These are phyloP conservation scores for Hemileia vastatrix DNA, from an alignment of 1,284 basidiomycete genomes.

Conservation along the genomic window DNA sequence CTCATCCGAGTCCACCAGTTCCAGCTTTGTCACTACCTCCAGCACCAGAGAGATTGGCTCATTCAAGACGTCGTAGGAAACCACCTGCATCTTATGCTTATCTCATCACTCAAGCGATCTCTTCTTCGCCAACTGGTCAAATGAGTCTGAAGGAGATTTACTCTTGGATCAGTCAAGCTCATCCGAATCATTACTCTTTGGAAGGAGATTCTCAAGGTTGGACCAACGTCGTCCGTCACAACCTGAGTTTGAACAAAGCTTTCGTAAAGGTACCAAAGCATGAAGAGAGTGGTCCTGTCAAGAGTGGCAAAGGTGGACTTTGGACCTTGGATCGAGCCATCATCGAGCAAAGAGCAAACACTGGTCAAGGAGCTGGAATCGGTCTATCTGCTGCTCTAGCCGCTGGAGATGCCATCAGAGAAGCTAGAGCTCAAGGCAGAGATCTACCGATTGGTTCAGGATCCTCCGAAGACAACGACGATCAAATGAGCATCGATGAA, in stretches of 20 bases:
- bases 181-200: slow-evolving; percentile 32
- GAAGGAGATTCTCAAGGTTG: slow-evolving; percentile 33
- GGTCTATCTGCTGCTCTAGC: neutral
- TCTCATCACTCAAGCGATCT: slow-evolving; percentile 38
- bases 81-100: slow-evolving; percentile 39
- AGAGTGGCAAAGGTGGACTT: neutral
- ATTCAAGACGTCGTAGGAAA: no score
- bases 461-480: neutral
- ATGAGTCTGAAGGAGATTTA: slow-evolving; percentile 39
- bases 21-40: no score
- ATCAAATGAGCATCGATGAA: neutral
- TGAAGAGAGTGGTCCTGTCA: neutral
- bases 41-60: no score
- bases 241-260: slow-evolving; percentile 73
- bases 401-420: neutral
- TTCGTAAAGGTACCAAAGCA: slow-evolving; percentile 82
- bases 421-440: neutral
- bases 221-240: no score
- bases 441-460: neutral
- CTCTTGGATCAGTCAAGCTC: slow-evolving; percentile 36
- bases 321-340: neutral
- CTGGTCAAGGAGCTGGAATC: neutral
- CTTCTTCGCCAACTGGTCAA: slow-evolving; percentile 31
- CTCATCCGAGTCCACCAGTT: no score
- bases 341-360: neutral